Percentiles rank a stretch among this genome's conserved stretches.
Conservation (phyloP, 345 rosid genomes). For the Gossypium sturtianum region DNA sequence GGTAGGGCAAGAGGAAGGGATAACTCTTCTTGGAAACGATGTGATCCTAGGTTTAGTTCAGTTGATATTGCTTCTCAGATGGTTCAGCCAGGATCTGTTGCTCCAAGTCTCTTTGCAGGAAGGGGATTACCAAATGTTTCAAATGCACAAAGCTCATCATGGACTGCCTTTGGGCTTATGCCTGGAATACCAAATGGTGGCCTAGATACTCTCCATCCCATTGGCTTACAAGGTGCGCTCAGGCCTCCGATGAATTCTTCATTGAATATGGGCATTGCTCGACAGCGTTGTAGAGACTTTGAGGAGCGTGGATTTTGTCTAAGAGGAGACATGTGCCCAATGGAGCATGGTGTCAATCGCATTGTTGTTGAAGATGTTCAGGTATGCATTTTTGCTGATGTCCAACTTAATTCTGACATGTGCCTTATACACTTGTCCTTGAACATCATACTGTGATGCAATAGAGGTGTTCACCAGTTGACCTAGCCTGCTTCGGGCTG, state of each 20-base stretch:
- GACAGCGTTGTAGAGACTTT: slow-evolving; percentile 87
- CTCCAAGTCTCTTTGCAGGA: slow-evolving; percentile 55
- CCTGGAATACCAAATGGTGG: slow-evolving; percentile 70
- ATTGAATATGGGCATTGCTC: slow-evolving; percentile 65
- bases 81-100: slow-evolving; percentile 50
- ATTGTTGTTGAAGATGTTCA: slow-evolving; percentile 97
- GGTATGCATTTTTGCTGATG: slow-evolving; percentile 33
- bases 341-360: slow-evolving; percentile 99
- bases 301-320: slow-evolving; percentile 98
- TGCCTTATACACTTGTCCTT: background rate
- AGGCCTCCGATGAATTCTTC: slow-evolving; percentile 56
- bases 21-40: slow-evolving; percentile 58
- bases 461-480: background rate
- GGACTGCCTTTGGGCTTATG: slow-evolving; percentile 79
- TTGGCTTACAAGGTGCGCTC: slow-evolving; percentile 66
- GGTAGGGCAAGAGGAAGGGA: slow-evolving; percentile 88
- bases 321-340: slow-evolving; percentile 96
- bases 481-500: no score
- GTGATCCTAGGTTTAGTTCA: slow-evolving; percentile 57
- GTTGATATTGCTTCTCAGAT: slow-evolving; percentile 69
- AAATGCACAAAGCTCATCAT: slow-evolving; percentile 51
- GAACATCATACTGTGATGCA: background rate
- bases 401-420: background rate
- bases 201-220: slow-evolving; percentile 64
- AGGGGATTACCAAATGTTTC: slow-evolving; percentile 66